Evolutionary conservation across 306 rosid species (phyloP).

Genomic region (Inga laurina): DNA sequence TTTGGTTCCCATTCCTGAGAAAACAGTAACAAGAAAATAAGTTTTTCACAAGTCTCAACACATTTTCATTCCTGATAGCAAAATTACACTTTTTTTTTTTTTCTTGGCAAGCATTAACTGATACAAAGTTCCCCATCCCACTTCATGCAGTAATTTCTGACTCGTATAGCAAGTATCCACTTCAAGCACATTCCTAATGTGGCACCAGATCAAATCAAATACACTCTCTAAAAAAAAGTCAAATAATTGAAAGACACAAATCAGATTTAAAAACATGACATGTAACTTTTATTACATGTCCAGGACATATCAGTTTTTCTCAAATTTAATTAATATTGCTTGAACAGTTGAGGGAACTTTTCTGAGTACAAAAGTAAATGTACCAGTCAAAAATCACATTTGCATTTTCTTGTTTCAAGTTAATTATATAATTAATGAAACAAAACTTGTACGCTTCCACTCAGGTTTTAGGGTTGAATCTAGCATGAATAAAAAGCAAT

Average conservation of each 20-base stretch:
- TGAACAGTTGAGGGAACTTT: background rate
- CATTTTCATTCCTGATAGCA: conserved; percentile 82
- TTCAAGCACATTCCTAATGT: conserved; percentile 2
- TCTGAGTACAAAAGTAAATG: background rate
- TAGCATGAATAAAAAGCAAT: background rate
- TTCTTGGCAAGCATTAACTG: background rate
- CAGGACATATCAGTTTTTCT: conserved; percentile 1
- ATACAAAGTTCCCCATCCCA: background rate
- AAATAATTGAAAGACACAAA: conserved; percentile 16
- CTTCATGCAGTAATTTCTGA: background rate
- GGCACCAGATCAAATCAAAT: conserved; percentile 15
- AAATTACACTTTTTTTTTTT: background rate
- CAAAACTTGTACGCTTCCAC: background rate
- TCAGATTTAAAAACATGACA: background rate
- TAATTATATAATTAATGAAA: background rate
- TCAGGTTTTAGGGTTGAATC: background rate
- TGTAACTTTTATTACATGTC: background rate
- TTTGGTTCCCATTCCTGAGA: conserved; percentile 96
- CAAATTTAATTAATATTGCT: background rate
- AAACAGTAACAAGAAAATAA: conserved; percentile 19
- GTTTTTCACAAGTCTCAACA: conserved; percentile 14
- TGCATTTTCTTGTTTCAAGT: background rate
- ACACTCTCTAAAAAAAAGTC: background rate
- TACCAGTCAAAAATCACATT: background rate
- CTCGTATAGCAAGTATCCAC: background rate